phyloP scores from a whole-genome alignment of 2,329 filamentous ascomycete genomes.

The Colletotrichum noveboracense region DNA sequence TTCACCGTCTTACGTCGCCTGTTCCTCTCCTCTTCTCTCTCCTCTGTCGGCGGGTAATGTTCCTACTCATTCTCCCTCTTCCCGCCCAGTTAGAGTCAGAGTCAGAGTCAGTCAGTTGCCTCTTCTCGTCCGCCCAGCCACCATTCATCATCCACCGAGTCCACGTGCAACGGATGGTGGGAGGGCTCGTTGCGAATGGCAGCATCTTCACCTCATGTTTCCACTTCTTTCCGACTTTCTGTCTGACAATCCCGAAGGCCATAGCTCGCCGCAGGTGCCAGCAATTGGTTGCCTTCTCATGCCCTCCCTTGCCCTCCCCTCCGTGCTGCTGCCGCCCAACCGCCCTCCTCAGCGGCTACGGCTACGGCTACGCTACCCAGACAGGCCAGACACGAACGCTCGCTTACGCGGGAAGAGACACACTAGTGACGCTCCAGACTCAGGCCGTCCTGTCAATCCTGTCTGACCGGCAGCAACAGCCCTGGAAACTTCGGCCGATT shows the following conservation, averaged over 20 bases:
- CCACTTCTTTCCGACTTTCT: not conserved
- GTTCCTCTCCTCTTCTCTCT: not conserved
- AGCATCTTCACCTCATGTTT: not conserved
- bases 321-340: not conserved
- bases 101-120: not conserved
- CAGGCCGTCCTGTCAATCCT: not conserved
- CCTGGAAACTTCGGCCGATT: not conserved
- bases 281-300: not conserved
- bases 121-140: not conserved
- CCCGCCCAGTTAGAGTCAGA: not conserved
- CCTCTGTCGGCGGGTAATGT: not conserved
- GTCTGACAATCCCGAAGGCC: not conserved
- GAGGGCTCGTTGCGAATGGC: not conserved
- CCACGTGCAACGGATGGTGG: not conserved
- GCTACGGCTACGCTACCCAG: not conserved
- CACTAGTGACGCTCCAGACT: not conserved
- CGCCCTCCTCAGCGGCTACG: not conserved
- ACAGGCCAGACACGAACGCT: not conserved
- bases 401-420: not conserved
- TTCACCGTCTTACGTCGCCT: not conserved
- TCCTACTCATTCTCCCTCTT: not conserved
- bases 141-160: not conserved
- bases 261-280: not conserved
- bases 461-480: not conserved
- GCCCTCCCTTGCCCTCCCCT: not conserved